Evolutionary conservation across 148 eudicot species (phyloP), one percentile per base, ranked within the genome.

Genomic region (Oxyria digyna): DNA sequence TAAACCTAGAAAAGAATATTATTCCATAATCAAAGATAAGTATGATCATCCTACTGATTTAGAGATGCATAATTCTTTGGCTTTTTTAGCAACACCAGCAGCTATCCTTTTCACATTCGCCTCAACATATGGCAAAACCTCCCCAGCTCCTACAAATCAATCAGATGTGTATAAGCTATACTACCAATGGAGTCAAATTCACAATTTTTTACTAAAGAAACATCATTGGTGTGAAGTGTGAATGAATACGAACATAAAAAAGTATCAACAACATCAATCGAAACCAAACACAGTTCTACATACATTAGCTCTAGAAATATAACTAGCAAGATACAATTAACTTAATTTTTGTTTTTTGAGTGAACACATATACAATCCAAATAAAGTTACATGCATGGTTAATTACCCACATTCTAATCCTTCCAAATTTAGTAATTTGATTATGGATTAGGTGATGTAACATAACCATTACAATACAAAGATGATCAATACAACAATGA

Each of bases 31-130:
- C n/a, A n/a, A 8, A 31, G n/a, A 1, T 8, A 20, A 21, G n/a
- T 9, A 14, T 17, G 20, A 18, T 69, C 4, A 2, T 24, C 6
- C 4, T 71, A 71, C 73, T 37, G 73, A 71, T 38, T 54, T 71
- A 55, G 66, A 20, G 35, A 57, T 26, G 73, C 73, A 71, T 12
- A 71, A 20, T 38, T 71, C 35, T 37, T 71, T 71, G 45, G 73
- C 73, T 21, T 57, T 71, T 35, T 35, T 67, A 4, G 20, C 67
- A 57, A 71, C 73, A 37, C 65, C 27, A 35, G 65, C 48, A 26
- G 73, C 73, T 55, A 24, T 32, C 67, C 10, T 55, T 62, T 57
- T 71, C 32, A 71, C 49, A 23, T 38, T 62, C 1, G 73, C 48
- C 8, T 71, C 73, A 10, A 71, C 65, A 15, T 12, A 24, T 2